phyloP scores from a whole-genome alignment of 2,329 filamentous ascomycete species.

The Pestalotiopsis sp. region DNA sequence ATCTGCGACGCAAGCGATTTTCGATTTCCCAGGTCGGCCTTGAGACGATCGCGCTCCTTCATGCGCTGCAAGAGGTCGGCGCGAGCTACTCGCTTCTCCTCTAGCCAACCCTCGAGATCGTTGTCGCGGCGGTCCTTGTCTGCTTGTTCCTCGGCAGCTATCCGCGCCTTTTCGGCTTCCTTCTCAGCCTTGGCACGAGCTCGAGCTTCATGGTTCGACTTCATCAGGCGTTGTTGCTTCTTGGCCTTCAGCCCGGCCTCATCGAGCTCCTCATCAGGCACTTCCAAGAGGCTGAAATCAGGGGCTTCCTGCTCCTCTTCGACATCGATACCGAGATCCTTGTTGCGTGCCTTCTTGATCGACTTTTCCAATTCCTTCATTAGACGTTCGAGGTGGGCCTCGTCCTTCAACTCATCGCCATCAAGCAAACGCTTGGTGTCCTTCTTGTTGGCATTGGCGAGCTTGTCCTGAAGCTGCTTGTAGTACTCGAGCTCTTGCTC shows the following conservation, averaged over 20 bases:
- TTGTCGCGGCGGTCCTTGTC: conserved; percentile 84
- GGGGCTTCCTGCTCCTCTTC: conserved; percentile 82
- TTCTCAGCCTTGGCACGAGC: conserved; percentile 96
- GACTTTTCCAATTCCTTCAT: conserved; percentile 89
- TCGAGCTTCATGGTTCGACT: conserved; percentile 91
- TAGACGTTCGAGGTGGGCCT: conserved; percentile 78
- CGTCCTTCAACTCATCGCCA: conserved; percentile 89
- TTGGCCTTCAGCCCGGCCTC: conserved; percentile 92
- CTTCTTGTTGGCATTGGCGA: conserved; percentile 83
- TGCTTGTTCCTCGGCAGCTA: conserved; percentile 79
- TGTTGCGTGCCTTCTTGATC: conserved; percentile 87
- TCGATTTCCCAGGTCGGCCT: conserved; percentile 92
- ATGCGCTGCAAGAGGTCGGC: conserved; percentile 74
- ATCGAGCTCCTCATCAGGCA: conserved; percentile 90
- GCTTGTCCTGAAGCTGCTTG: conserved; percentile 74
- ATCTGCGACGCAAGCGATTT: conserved; percentile 96
- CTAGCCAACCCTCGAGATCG: conserved; percentile 84
- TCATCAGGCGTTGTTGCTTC: conserved; percentile 87
- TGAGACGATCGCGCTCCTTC: conserved; percentile 90
- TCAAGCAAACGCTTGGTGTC: conserved; percentile 85
- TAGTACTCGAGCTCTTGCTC: conserved; percentile 95
- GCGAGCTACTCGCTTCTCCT: conserved; percentile 77
- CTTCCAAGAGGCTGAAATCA: conserved; percentile 84
- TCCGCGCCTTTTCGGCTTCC: conserved; percentile 83
- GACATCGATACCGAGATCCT: conserved; percentile 82